These are phyloP conservation scores for Amanita rubescens DNA, from an alignment of 768 basidiomycete genomes.

Conservation along the genomic window DNA sequence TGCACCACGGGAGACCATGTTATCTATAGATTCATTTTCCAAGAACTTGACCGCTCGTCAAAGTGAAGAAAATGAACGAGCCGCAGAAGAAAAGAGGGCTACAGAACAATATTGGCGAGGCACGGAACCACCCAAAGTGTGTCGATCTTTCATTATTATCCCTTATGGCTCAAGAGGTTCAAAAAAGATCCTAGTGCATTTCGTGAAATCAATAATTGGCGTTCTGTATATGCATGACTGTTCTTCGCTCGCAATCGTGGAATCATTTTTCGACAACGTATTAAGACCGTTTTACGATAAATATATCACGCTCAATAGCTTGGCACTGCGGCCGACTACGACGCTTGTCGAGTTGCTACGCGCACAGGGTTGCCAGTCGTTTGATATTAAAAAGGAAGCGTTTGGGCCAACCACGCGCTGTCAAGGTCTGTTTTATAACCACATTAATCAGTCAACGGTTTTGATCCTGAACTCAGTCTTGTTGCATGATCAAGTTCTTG, in stretches of 20 bases:
- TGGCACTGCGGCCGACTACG: conserved; percentile 74
- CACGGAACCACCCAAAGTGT: conserved; percentile 70
- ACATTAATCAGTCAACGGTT: neutral
- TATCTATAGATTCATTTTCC: conserved; percentile 47
- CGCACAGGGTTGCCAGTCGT: conserved; percentile 60
- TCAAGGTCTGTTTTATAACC: conserved; percentile 35
- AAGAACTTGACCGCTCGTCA: conserved; percentile 38
- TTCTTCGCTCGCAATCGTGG: conserved; percentile 53
- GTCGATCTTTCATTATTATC: conserved; percentile 1
- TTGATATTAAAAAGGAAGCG: conserved; percentile 51
- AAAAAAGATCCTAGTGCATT: conserved; percentile 62
- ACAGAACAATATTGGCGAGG: conserved; percentile 77
- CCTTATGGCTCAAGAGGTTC: neutral
- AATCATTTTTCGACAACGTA: conserved; percentile 58
- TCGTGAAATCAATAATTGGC: conserved; percentile 74
- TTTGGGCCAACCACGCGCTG: conserved; percentile 33
- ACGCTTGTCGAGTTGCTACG: conserved; percentile 68
- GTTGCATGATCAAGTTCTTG: conserved; percentile 58
- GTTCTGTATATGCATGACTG: conserved; percentile 74
- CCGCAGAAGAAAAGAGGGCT: conserved; percentile 38
- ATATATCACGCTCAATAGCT: conserved; percentile 63
- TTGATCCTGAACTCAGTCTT: conserved; percentile 37
- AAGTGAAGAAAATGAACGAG: conserved; percentile 38
- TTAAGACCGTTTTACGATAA: conserved; percentile 75
- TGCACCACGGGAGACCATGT: conserved; percentile 45